phyloP scores from a whole-genome alignment of 257 asterid genomes.

The Forsythia viridissima region DNA sequence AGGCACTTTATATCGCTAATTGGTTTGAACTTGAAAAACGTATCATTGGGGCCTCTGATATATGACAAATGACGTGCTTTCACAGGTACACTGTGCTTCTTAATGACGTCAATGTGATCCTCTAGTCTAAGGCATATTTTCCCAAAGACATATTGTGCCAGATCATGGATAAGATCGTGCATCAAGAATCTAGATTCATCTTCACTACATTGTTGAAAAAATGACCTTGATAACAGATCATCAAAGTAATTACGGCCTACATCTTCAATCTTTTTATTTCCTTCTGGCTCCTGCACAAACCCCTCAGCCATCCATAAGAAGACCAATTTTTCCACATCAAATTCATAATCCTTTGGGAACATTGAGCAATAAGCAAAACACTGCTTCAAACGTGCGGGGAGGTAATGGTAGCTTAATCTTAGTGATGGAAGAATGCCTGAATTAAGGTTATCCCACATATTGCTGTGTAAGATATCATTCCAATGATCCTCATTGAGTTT shows the following conservation, averaged over 20 bases:
- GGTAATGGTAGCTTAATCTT: slow-evolving; percentile 58
- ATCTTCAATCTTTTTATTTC: slow-evolving; percentile 39
- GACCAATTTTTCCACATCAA: slow-evolving; percentile 51
- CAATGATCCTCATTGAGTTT: slow-evolving; percentile 48
- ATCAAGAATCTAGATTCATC: slow-evolving; percentile 41
- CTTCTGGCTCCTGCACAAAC: slow-evolving; percentile 40
- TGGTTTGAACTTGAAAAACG: slow-evolving; percentile 22
- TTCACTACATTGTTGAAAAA: slow-evolving; percentile 43
- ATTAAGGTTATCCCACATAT: slow-evolving; percentile 53
- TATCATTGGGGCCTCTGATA: no score
- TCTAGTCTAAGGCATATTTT: slow-evolving; percentile 49
- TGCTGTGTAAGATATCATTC: slow-evolving; percentile 45
- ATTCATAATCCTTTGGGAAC: slow-evolving; percentile 65
- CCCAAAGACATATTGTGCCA: slow-evolving; percentile 56
- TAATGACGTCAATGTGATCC: slow-evolving; percentile 41
- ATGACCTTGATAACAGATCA: slow-evolving; percentile 50
- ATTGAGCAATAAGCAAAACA: slow-evolving; percentile 61
- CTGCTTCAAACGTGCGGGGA: slow-evolving; percentile 60
- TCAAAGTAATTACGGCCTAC: slow-evolving; percentile 48
- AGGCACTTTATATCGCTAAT: slow-evolving; percentile 15
- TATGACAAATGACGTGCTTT: slow-evolving; percentile 50
- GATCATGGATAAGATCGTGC: slow-evolving; percentile 61
- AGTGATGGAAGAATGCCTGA: slow-evolving; percentile 46
- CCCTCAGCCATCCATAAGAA: slow-evolving; percentile 66
- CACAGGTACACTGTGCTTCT: slow-evolving; percentile 24